phyloP scores from a whole-genome alignment of 495 filamentous ascomycete species.

The Cladorrhinum samala region DNA sequence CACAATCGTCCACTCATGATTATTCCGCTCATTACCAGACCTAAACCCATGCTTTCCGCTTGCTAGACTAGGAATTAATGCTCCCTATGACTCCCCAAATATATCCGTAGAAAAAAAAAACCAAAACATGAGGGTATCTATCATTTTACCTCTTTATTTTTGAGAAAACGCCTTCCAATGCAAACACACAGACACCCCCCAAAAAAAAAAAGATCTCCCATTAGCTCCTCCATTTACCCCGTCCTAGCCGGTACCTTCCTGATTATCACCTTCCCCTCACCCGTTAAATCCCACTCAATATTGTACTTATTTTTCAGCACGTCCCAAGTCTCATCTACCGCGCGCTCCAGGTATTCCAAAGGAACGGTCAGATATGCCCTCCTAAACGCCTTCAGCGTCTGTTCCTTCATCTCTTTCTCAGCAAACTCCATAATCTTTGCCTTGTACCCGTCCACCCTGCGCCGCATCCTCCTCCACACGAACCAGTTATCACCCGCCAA shows the following conservation, averaged over 20 bases:
- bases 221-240: neutral
- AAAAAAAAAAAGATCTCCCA: neutral
- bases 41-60: neutral
- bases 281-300: conserved; percentile 75
- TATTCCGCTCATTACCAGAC: too few relatives aligned
- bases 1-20: too few relatives aligned
- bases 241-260: conserved; percentile 41
- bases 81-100: neutral
- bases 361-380: conserved; percentile 72
- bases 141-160: neutral
- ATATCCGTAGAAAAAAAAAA: too few relatives aligned
- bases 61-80: too few relatives aligned
- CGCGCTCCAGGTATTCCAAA: conserved; percentile 55
- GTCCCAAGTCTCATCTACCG: conserved; percentile 59
- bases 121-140: neutral
- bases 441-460: conserved; percentile 68
- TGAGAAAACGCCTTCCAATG: neutral
- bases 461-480: conserved; percentile 64
- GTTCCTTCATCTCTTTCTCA: conserved; percentile 59
- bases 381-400: conserved; percentile 78
- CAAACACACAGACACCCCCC: neutral
- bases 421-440: conserved; percentile 74
- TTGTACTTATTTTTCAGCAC: conserved; percentile 57
- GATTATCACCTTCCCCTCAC: conserved; percentile 59
- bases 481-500: conserved; percentile 78